Base-by-base conservation (phyloP, 192 early-diverging fungal genomes). In the Ambispora gerdemannii region DNA sequence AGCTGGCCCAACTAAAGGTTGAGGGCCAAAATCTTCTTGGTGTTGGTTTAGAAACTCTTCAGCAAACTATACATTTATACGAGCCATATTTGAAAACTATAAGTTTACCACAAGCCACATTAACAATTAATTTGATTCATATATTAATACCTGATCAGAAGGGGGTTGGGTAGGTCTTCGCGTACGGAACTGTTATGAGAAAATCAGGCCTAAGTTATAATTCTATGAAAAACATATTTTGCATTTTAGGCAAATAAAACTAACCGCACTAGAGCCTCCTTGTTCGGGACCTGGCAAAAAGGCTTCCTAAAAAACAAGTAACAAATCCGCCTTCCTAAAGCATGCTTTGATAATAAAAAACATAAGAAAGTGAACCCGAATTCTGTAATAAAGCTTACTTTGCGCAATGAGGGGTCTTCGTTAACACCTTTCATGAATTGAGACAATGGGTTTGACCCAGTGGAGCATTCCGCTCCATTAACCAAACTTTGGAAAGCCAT, bases 361-460 rank as follows among this genome's bases (percentile, higher is more conserved):
- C 0, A 17, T 56, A n/a, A 1, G 22, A 47, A 67, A 28, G 11
- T n/a, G 4, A n/a, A n/a, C n/a, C 7, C 22, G 22, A 58, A 24
- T 53, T 1, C 0, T 0, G 33, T 35, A 33, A 17, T 4, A 55
- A 28, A 15, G 30, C 3, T 50, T 6, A 87, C 93, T 83, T 89
- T 88, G 73, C 93, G 89, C 20, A 90, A 73, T 2, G 90, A 90
- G 32, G 81, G 79, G 78, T 95, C 89, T 50, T 89, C 82, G 71
- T 85, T 77, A 67, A 96, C 83, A 74, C 92, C 90, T 79, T 96
- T 95, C 73, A 88, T 83, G 72, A 96, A 85, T 60, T 86, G 85
- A 25, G 68, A 76, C 81, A 96, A 81, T 4, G 92, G 86, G 72
- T 91, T 96, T 38, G 80, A 64, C 17, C 87, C 87, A 10, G 87